These are phyloP conservation scores for Ogataea hybrid DNA, from an alignment of 1,139 yeast genomes.

Conservation along the genomic window DNA sequence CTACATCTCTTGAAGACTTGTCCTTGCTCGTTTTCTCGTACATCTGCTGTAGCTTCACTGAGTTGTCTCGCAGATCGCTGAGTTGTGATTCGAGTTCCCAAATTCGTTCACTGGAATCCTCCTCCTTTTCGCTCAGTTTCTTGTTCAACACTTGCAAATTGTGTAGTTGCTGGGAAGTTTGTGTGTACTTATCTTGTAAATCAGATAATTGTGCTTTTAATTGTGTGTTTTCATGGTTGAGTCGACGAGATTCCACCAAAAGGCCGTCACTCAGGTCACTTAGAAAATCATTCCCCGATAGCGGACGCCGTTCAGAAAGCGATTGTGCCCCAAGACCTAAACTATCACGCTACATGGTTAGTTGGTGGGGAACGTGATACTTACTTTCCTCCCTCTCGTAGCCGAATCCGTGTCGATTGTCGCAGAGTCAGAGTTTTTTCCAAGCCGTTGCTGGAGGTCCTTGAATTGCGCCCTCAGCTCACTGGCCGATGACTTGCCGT, in stretches of 20 bases:
- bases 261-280: constrained; percentile 81
- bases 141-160: constrained; percentile 33
- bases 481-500: constrained; percentile 26
- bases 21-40: constrained; percentile 37
- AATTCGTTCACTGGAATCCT: constrained; percentile 56
- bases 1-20: constrained; percentile 24
- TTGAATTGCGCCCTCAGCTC: constrained; percentile 61
- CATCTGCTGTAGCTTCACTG: constrained; percentile 18
- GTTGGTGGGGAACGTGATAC: constrained; percentile 6
- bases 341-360: constrained; percentile 19
- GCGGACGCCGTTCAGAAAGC: constrained; percentile 26
- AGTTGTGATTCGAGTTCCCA: constrained; percentile 58
- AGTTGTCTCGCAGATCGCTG: constrained; percentile 15
- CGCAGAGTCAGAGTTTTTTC: constrained; percentile 31
- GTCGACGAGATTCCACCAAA: constrained; percentile 72
- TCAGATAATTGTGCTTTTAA: constrained; percentile 43
- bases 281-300: constrained; percentile 73
- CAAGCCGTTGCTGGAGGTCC: constrained; percentile 56
- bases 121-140: constrained; percentile 38
- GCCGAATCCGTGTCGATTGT: constrained; percentile 25
- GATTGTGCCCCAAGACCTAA: constrained; percentile 18
- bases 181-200: constrained; percentile 33
- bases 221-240: constrained; percentile 66
- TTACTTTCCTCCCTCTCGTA: constrained; percentile 19
- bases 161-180: constrained; percentile 38